Evolutionary conservation across 2,329 filamentous ascomycete species (phyloP), one percentile per base, ranked within the genome.

Genomic region (Anthostomella pinea): DNA sequence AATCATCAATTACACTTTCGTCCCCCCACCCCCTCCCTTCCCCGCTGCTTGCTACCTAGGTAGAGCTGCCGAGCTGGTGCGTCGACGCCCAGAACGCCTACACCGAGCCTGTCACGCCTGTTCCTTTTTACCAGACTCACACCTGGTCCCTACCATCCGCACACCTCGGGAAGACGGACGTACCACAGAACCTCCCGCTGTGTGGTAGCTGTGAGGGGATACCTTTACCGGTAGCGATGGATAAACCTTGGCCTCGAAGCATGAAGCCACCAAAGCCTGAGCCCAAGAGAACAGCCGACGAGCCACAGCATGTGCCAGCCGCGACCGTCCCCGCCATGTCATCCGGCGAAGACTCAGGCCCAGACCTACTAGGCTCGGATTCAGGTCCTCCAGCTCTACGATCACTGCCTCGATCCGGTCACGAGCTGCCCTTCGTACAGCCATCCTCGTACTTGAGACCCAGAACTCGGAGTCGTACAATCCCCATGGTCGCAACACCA

Each of bases 371-470:
- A n/a, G n/a, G n/a, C n/a, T n/a, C n/a, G n/a, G n/a, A n/a, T n/a
- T n/a, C n/a, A n/a, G n/a, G n/a, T n/a, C 19, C 9, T 38, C 27
- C 11, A 33, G 20, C 24, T 45, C 51, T 30, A 43, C 53, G 38
- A 43, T 48, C 50, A 41, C 45, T 54, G 22, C 43, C 47, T 47
- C 45, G 58, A 58, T 53, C 55, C 39, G 62, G 67, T 60, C 66
- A 69, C 61, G 65, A 76, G 59, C 71, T 75, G 53, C 72, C 70
- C 46, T 77, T 78, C 61, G 75, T 77, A 53, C 71, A 73, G 61
- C 77, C 77, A 43, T 79, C 75, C 43, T 79, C 75, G 37, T 79
- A 79, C 61, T 69, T 80, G 39, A 60, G 64, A 46, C 66, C 64
- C 35, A 63, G 63, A 45, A 52, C 60, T 41, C 55, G 57, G 48